Evolutionary conservation across 202 grass and related monocot genomes (phyloP).

Genomic region (Sporobolus alterniflorus): DNA sequence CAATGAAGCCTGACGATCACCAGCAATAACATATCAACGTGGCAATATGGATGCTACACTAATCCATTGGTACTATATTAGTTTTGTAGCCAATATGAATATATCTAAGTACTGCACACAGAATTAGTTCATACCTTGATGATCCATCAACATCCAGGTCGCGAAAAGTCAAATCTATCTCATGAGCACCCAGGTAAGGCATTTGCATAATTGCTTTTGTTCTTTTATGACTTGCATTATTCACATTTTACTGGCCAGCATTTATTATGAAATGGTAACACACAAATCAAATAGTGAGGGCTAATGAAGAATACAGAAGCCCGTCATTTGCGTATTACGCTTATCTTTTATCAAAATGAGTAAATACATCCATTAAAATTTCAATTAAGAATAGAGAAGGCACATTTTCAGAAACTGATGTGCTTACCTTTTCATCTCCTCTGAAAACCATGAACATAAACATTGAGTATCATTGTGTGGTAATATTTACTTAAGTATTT

Average conservation of each 20-base stretch:
- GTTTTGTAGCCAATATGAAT: not conserved
- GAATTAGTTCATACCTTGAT: not conserved
- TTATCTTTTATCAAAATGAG: not conserved
- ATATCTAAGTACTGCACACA: not conserved
- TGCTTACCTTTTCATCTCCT: not conserved
- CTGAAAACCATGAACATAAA: not conserved
- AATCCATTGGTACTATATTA: constrained; percentile 1
- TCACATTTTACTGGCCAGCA: not conserved
- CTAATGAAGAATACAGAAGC: not conserved
- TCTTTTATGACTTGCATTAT: not conserved
- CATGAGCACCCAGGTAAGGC: not conserved
- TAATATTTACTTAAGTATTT: not conserved
- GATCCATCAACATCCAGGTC: not conserved
- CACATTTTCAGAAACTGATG: not conserved
- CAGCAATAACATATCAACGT: not conserved
- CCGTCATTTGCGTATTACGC: no score
- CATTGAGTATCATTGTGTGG: not conserved
- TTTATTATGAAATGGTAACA: constrained; percentile 4
- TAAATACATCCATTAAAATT: not conserved
- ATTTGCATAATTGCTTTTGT: not conserved
- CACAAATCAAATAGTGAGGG: not conserved
- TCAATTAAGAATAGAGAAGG: not conserved
- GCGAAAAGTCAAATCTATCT: not conserved
- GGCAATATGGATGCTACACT: not conserved
- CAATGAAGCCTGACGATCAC: not conserved